Evolutionary conservation across 352 stramenopile species (phyloP), one percentile per base, ranked within the genome.

Genomic region (Globisporangium megalacanthum): DNA sequence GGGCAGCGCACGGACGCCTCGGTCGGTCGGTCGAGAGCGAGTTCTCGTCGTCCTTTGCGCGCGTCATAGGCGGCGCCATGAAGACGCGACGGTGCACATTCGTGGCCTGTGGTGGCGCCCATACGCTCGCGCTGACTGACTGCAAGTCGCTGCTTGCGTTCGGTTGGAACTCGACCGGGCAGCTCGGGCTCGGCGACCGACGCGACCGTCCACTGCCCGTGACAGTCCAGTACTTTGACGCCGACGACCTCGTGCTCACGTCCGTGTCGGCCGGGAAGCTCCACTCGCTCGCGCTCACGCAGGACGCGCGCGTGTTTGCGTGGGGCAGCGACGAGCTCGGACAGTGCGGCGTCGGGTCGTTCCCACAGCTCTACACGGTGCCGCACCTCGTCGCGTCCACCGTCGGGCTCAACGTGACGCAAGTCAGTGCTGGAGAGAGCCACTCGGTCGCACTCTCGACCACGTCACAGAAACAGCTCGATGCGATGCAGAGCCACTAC

Each of bases 281-380:
- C 9, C 79, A 92, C 58, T 92, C 81, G 22, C 54, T 88, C 0
- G 73, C 56, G 11, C 68, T 64, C 17, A 65, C 70, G 10, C 64
- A 75, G 31, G 81, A 92, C 52, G 70, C 66, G 13, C 65, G 74
- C 8, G 53, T 89, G 5, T 89, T 88, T 51, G 75, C 81, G 0
- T 92, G 81, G 81, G 81, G 81, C 0, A 85, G 72, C 48, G 79
- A 88, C 49, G 81, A 89, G 58, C 73, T 89, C 33, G 77, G 81
- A 13, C 81, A 92, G 65, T 92, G 81, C 42, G 79, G 81, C 45
- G 50, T 92, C 36, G 72, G 68, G 2, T 64, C 71, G n/a, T 88
- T 79, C 58, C 77, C 81, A 22, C 79, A 92, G 57, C 73, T 88
- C 35, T 92, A 92, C 59, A 92, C 75, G 0, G 52, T 88, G n/a